These are phyloP conservation scores for Arxiozyma heterogenica DNA, from an alignment of 1,139 yeast species.

Conservation along the genomic window DNA sequence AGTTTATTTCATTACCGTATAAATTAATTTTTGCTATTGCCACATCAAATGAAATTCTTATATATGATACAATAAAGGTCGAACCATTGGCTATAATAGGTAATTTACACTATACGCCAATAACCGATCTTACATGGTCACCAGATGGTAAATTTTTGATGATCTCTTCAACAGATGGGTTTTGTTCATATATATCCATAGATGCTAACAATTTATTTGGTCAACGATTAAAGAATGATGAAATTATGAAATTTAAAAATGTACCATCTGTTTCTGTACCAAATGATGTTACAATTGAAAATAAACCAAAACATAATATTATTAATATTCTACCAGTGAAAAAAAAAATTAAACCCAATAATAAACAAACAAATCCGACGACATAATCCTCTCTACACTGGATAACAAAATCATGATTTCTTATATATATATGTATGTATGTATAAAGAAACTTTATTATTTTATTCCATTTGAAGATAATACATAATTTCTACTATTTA, in stretches of 20 bases:
- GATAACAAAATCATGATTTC: neutral
- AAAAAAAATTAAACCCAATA: neutral
- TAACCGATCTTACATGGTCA: constrained; percentile 85
- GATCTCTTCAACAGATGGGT: constrained; percentile 89
- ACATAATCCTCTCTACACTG: neutral
- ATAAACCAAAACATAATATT: neutral
- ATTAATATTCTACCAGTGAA: constrained; percentile 1
- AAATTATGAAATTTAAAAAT: neutral
- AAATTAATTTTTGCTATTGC: constrained; percentile 87
- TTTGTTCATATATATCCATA: constrained; percentile 61
- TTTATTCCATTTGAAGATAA: neutral
- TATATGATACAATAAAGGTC: constrained; percentile 68
- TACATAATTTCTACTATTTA: too few species aligned
- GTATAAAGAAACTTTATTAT: neutral
- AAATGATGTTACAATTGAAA: neutral
- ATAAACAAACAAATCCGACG: too few species aligned
- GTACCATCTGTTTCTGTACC: neutral
- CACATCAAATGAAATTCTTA: constrained; percentile 74
- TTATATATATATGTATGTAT: too few species aligned
- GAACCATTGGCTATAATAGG: constrained; percentile 67
- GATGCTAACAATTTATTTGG: constrained; percentile 46
- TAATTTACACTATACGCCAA: constrained; percentile 76
- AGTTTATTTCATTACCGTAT: constrained; percentile 49
- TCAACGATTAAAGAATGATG: constrained; percentile 15
- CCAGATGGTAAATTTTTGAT: constrained; percentile 62